A percentile compares a stretch with the other conserved stretches of the same genome.
These are phyloP conservation scores for Spongospora subterranea DNA, from an alignment of 208 protist species.

Conservation along the genomic window DNA sequence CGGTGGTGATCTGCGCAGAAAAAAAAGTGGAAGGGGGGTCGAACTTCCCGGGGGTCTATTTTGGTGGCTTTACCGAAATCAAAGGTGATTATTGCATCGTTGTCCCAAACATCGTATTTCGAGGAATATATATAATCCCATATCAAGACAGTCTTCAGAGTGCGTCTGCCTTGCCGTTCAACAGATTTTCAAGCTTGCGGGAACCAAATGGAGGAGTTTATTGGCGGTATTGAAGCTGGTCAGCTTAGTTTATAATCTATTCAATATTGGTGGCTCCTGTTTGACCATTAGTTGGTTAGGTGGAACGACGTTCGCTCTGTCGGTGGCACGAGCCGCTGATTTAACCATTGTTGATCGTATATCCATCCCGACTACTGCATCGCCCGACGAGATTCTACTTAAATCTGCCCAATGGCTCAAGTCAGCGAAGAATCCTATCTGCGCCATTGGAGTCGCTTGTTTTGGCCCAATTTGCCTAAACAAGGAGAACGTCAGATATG, in stretches of 20 bases:
- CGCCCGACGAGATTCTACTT: not conserved
- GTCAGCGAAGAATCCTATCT: not conserved
- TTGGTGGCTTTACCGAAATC: too few species aligned
- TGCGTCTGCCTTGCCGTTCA: too few species aligned
- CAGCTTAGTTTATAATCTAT: not conserved
- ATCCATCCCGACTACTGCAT: not conserved
- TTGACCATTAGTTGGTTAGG: not conserved
- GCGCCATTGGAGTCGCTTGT: slow-evolving; percentile 73
- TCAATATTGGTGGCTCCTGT: not conserved
- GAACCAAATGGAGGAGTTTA: not conserved
- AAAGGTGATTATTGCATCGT: too few species aligned
- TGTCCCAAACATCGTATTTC: too few species aligned
- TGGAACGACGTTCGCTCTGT: not conserved
- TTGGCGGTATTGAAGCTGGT: not conserved
- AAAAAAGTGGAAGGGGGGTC: too few species aligned
- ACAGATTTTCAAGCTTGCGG: too few species aligned
- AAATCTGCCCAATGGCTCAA: not conserved
- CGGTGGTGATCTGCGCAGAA: too few species aligned
- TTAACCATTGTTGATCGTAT: not conserved
- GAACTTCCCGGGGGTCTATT: too few species aligned
- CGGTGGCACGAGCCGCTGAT: not conserved
- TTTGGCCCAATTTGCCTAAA: slow-evolving; percentile 77
- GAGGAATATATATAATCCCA: too few species aligned
- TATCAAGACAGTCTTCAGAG: too few species aligned
- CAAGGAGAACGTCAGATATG: slow-evolving; percentile 4